phyloP scores from a whole-genome alignment of 352 stramenopile species.

The Phytopythium delawarense region DNA sequence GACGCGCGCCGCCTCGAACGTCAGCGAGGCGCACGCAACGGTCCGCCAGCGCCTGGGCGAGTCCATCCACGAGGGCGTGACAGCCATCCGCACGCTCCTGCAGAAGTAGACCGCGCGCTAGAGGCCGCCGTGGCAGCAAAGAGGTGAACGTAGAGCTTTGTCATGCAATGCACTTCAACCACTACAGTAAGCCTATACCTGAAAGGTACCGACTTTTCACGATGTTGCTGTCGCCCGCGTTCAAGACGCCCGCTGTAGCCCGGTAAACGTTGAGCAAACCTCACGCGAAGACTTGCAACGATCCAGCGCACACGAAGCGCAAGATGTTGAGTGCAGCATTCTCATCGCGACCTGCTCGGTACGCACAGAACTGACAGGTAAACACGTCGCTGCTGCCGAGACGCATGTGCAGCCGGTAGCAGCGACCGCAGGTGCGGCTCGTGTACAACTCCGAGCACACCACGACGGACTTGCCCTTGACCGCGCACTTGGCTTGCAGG shows the following conservation, averaged over 20 bases:
- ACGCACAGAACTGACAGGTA: background rate
- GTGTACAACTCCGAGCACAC: too few species aligned
- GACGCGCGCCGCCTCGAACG: slow-evolving; percentile 19
- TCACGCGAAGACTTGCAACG: background rate
- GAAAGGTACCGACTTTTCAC: too few species aligned
- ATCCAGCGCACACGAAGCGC: slow-evolving; percentile 3
- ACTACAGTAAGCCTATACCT: too few species aligned
- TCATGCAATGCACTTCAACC: too few species aligned
- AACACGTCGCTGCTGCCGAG: slow-evolving; percentile 1
- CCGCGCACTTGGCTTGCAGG: slow-evolving; percentile 1
- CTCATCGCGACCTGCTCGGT: background rate
- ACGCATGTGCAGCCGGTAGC: background rate
- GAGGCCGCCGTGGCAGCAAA: too few species aligned
- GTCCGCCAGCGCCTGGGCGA: slow-evolving; percentile 28
- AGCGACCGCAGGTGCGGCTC: too few species aligned
- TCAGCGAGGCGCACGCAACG: slow-evolving; percentile 34
- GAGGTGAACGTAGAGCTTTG: too few species aligned
- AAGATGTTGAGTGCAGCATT: slow-evolving; percentile 8
- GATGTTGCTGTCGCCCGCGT: background rate
- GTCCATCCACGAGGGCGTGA: slow-evolving; percentile 29
- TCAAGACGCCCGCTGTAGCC: too few species aligned
- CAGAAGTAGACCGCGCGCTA: slow-evolving; percentile 27
- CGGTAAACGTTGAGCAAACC: background rate
- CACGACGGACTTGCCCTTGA: too few species aligned
- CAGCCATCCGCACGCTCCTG: slow-evolving; percentile 30